Base-by-base conservation (phyloP, 1,139 yeast genomes). In the Kodamaea ohmeri region DNA sequence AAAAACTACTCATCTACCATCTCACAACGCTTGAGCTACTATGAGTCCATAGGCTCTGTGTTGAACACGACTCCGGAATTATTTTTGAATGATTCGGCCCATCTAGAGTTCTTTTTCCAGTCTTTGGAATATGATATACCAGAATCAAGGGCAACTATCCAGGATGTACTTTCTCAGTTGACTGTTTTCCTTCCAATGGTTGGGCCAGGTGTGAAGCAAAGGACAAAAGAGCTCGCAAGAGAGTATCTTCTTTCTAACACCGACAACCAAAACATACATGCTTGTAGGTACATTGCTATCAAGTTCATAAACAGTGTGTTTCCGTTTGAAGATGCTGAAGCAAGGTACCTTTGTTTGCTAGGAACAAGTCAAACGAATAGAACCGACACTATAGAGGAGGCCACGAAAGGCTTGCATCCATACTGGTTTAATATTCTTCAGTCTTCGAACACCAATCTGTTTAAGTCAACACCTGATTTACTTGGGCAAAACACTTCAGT, bases 351-450 rank as follows among this genome's bases (percentile, higher is more conserved):
- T 28, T 83, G 92, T 52, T 57, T 89, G 14, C 58, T 83, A 36
- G 96, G 89, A 6, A 61, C 87, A 8, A 62, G 77, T 13, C 52
- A 67, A 19, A 60, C 58, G 3, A 84, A 83, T 48, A 68, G 85
- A 37, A 71, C 87, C 1, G 96, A 88, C 47, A 77, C 83, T 0
- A 65, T 81, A 11, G 96, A 89, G 51, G 97, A 89, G 56, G 83
- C 96, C 0, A 60, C 60, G n/a, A 78, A 78, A 43, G 97, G 97
- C 0, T 65, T 92, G 20, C 81, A 87, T 53, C 97, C 97, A 0
- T 77, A 85, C 52, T 76, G 83, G 78, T 80, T 76, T 52, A 66
- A 63, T 36, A 58, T 69, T 6, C 53, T 68, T 33, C 75, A 69
- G 48, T 65, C 78, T 0, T 45, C 56, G 1, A 50, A 51, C 12